Conservation (phyloP, 2,329 filamentous ascomycete genomes). For the Emergomyces orientalis region DNA sequence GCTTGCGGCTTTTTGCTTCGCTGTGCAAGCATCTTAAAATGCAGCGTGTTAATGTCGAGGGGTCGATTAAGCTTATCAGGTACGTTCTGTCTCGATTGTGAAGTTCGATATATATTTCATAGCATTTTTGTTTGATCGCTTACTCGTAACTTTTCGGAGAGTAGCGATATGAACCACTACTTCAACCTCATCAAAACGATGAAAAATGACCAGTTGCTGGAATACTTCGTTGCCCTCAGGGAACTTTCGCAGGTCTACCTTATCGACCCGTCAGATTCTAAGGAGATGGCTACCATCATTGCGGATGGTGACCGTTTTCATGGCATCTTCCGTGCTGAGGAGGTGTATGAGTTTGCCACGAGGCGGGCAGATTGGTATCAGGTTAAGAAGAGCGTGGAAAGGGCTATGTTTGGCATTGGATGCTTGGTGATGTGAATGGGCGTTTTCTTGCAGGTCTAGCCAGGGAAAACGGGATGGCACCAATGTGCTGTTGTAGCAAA, state of each 20-base stretch:
- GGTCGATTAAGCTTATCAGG: constrained; percentile 81
- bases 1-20: constrained; percentile 79
- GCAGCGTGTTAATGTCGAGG: constrained; percentile 81
- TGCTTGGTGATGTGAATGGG: constrained; percentile 66
- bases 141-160: background rate
- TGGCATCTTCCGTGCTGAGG: constrained; percentile 87
- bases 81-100: constrained; percentile 23
- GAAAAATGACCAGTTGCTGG: constrained; percentile 69
- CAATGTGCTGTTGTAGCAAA: background rate
- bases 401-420: constrained; percentile 93
- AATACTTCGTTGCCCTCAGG: constrained; percentile 84
- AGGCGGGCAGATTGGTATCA: constrained; percentile 90
- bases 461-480: background rate
- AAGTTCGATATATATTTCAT: background rate
- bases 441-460: background rate
- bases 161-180: constrained; percentile 88
- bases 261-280: constrained; percentile 75
- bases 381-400: constrained; percentile 79
- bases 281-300: constrained; percentile 91
- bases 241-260: constrained; percentile 94
- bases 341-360: constrained; percentile 96
- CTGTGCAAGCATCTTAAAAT: constrained; percentile 97
- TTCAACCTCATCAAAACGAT: constrained; percentile 74
- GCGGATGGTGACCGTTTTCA: constrained; percentile 83
- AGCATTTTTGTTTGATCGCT: background rate